A percentile compares a stretch with the other conserved stretches of the same genome.
These are phyloP conservation scores for Guillardia theta DNA, from an alignment of 78 protist species.

Conservation along the genomic window DNA sequence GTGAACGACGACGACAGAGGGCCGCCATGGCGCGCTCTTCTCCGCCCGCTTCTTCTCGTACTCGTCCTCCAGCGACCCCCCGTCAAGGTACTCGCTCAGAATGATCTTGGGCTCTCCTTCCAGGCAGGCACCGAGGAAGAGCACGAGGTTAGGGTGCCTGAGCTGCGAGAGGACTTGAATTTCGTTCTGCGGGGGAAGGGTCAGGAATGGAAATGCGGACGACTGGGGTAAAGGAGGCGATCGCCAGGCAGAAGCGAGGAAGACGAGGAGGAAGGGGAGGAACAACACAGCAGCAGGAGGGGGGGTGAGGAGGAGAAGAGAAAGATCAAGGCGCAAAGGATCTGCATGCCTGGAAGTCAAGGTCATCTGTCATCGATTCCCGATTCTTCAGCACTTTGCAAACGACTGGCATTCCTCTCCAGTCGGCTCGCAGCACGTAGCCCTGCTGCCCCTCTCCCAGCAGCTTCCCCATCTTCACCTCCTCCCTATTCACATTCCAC, in stretches of 20 bases:
- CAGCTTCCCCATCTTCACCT: constrained; percentile 14
- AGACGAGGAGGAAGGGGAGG: not conserved
- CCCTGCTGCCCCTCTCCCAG: not conserved
- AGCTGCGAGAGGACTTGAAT: not conserved
- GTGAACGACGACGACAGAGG: not conserved
- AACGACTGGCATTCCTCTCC: not conserved
- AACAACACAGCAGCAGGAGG: not conserved
- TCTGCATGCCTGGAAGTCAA: not conserved
- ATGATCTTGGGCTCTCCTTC: not conserved
- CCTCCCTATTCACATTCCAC: not conserved
- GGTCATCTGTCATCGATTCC: not conserved
- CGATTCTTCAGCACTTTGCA: not conserved
- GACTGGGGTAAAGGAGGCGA: not conserved
- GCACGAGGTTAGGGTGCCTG: not conserved
- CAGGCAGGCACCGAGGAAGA: constrained; percentile 1
- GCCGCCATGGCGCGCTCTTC: not conserved
- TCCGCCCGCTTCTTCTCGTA: not conserved
- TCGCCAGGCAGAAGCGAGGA: not conserved
- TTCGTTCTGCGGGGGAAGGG: not conserved
- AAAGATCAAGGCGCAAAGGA: not conserved
- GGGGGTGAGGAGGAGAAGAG: not conserved
- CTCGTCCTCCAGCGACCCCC: not conserved
- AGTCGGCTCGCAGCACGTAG: not conserved
- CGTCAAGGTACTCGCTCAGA: not conserved
- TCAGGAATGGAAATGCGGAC: not conserved